Conservation (phyloP, 768 basidiomycete species). For the Chalciporus chontae region DNA sequence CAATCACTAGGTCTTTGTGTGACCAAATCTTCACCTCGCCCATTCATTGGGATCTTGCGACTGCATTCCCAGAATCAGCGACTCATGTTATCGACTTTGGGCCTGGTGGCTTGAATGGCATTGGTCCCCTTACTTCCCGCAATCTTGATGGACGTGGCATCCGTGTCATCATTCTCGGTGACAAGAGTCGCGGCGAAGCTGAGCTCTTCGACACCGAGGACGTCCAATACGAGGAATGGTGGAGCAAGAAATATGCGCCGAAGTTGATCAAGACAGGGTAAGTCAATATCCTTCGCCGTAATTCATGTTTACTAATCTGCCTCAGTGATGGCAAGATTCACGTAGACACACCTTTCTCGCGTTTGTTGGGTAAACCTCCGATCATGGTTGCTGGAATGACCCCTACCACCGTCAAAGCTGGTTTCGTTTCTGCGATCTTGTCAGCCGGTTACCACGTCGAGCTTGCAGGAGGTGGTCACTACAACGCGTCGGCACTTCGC, state of each 20-base stretch:
- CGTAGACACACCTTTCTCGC: slow-evolving; percentile 95
- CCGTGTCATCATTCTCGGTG: slow-evolving; percentile 85
- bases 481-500: slow-evolving; percentile 85
- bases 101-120: slow-evolving; percentile 90
- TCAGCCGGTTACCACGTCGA: slow-evolving; percentile 95
- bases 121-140: slow-evolving; percentile 84
- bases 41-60: slow-evolving; percentile 92
- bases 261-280: slow-evolving; percentile 86
- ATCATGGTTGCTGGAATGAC: slow-evolving; percentile 99
- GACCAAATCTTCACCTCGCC: slow-evolving; percentile 91
- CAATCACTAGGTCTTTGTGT: slow-evolving; percentile 83
- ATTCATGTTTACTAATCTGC: not conserved
- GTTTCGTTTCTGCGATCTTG: slow-evolving; percentile 91
- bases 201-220: slow-evolving; percentile 72
- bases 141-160: slow-evolving; percentile 94
- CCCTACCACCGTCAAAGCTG: slow-evolving; percentile 91
- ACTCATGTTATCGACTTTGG: slow-evolving; percentile 98
- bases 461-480: slow-evolving; percentile 97
- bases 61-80: slow-evolving; percentile 82
- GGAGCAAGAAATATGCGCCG: slow-evolving; percentile 88
- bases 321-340: slow-evolving; percentile 84
- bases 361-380: slow-evolving; percentile 92
- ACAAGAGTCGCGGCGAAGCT: slow-evolving; percentile 82
- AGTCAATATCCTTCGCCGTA: not conserved
- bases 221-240: slow-evolving; percentile 81